phyloP scores from a whole-genome alignment of 306 rosid genomes.

The Myrica gale region DNA sequence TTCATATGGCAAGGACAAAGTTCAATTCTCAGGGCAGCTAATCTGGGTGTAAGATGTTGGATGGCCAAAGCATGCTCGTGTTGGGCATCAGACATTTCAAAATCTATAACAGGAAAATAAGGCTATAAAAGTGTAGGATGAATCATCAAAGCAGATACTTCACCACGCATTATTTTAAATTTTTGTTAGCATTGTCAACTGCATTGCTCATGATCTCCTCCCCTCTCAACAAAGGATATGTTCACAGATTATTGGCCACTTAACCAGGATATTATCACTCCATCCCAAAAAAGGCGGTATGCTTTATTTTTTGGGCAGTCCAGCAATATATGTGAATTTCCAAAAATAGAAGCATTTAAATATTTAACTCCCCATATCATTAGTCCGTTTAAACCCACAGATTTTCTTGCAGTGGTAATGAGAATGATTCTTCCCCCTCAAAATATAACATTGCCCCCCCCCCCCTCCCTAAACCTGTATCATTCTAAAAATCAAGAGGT shows the following conservation, averaged over 20 bases:
- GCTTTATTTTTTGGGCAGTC: background rate
- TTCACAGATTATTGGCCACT: background rate
- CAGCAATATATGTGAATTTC: background rate
- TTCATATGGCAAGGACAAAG: conserved; percentile 97
- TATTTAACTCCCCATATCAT: background rate
- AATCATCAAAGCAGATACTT: conserved; percentile 1
- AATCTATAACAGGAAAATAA: conserved; percentile 53
- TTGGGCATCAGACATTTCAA: conserved; percentile 80
- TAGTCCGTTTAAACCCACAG: background rate
- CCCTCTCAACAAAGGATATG: background rate
- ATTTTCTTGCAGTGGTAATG: too few relatives aligned
- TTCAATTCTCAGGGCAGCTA: conserved; percentile 92
- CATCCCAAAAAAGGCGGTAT: background rate
- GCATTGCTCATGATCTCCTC: background rate
- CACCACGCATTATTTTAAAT: background rate
- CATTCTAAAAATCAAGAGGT: too few relatives aligned
- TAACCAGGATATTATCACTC: background rate
- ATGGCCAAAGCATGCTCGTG: conserved; percentile 61
- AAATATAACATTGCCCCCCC: too few relatives aligned
- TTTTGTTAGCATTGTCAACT: background rate
- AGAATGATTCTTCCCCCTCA: too few relatives aligned
- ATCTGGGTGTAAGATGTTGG: conserved; percentile 79
- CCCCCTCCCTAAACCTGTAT: too few relatives aligned
- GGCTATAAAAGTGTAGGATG: conserved; percentile 29
- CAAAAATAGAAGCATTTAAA: background rate